Base-by-base conservation (phyloP, 192 early-diverging fungal species). In the Mortierella antarctica region DNA sequence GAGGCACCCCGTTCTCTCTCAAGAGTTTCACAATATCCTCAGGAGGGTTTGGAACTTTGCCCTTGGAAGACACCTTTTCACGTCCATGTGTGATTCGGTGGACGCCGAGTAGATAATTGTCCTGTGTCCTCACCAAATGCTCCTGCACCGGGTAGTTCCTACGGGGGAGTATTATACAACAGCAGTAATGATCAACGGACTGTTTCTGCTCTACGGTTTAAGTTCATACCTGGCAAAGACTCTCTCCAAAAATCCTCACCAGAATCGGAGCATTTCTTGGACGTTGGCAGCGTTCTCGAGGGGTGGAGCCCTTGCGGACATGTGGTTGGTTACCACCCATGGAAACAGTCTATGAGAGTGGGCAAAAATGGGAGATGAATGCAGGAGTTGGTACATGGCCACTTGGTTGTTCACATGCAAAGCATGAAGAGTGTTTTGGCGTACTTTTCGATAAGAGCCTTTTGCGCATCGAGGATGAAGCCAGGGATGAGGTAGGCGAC, bases 131-230 rank as follows among this genome's bases (percentile, higher is more conserved):
- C 9, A 95, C 93, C 47, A 96, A 79, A 74, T 98, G 95, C 53
- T 95, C 91, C 51, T 98, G 91, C 54, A 92, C 84, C 11, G 89
- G 91, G 69, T 94, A 96, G n/a, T 89, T 88, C 93, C 95, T 94
- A 74, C 3, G 31, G 31, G 31, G 31, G 31, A 50, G 39, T n/a
- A 63, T 21, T 5, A 41, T 54, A 18, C 10, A 11, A 57, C 56
- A 1, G 53, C 17, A 17, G 49, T 14, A 20, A 8, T 12, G 53
- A 8, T n/a, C 18, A 12, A 55, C n/a, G 14, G 18, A 55, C 7
- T 55, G 53, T 13, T 20, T 55, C 7, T 18, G 15, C 53, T 55
- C 53, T 31, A 31, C 31, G 0, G 53, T 55, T 50, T 17, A 50
- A 14, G 11, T 17, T 14, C 49, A 50, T 57, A 10, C 9, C 55